These are phyloP conservation scores for Zygoascus flipseniorum DNA, from an alignment of 805 yeast species.

Conservation along the genomic window DNA sequence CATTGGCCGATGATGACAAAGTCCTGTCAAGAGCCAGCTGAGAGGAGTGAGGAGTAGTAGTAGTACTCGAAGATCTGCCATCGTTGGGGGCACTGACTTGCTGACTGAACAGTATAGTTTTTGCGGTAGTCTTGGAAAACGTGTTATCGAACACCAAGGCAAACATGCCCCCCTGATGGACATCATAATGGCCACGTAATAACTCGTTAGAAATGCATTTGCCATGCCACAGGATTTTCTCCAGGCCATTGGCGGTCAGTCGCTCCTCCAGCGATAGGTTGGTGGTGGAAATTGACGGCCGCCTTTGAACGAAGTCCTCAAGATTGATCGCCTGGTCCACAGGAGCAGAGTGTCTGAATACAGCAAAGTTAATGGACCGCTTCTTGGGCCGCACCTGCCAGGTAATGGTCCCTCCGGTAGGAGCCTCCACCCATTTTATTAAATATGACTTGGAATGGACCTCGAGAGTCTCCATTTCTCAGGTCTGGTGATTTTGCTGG, in stretches of 20 bases:
- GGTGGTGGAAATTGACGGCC: conserved; percentile 7
- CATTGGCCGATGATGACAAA: not conserved
- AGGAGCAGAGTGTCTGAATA: conserved; percentile 14
- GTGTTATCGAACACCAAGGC: conserved; percentile 92
- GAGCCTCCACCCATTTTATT: conserved; percentile 83
- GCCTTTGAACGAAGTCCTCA: not conserved
- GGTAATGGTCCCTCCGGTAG: conserved; percentile 53
- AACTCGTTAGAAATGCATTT: conserved; percentile 52
- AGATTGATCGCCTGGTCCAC: not conserved
- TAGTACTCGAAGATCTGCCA: not conserved
- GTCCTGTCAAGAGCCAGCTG: not conserved
- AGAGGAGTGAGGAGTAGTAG: not conserved
- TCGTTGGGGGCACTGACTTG: conserved; percentile 20
- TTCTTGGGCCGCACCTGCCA: conserved; percentile 81
- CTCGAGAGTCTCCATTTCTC: conserved; percentile 79
- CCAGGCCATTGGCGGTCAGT: conserved; percentile 45
- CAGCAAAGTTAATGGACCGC: conserved; percentile 41
- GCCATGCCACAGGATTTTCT: conserved; percentile 46
- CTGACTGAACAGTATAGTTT: conserved; percentile 65
- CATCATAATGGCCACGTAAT: conserved; percentile 53
- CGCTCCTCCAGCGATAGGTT: conserved; percentile 33
- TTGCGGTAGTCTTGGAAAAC: conserved; percentile 75
- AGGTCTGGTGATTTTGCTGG: too few relatives aligned
- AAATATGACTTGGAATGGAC: conserved; percentile 83
- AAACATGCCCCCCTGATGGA: conserved; percentile 52